phyloP scores from a whole-genome alignment of 352 stramenopile genomes.

The Pythium folliculosum region DNA sequence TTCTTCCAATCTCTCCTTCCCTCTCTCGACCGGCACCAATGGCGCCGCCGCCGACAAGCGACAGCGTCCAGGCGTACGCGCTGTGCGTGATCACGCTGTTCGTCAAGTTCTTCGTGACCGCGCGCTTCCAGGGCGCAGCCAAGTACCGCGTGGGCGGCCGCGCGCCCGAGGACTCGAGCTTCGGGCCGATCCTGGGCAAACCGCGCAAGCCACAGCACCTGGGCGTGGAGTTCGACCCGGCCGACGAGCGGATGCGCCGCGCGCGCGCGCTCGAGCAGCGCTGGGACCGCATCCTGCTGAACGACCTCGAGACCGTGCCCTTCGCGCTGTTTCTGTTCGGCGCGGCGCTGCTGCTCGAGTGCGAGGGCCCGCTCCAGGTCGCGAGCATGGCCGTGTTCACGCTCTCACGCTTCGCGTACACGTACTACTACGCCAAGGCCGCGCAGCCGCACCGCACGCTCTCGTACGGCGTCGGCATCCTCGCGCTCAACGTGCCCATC shows the following conservation, averaged over 20 bases:
- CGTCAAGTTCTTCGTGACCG: constrained; percentile 63
- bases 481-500: constrained; percentile 17
- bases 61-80: constrained; percentile 52
- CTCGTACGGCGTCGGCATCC: constrained; percentile 26
- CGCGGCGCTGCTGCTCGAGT: constrained; percentile 41
- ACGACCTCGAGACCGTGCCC: constrained; percentile 69
- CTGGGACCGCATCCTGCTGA: constrained; percentile 48
- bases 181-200: constrained; percentile 12
- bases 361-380: constrained; percentile 40
- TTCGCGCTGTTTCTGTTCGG: constrained; percentile 55
- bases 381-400: constrained; percentile 35
- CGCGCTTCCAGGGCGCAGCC: constrained; percentile 43
- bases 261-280: constrained; percentile 20
- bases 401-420: constrained; percentile 32
- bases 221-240: constrained; percentile 22
- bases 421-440: constrained; percentile 36
- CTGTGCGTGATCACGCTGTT: constrained; percentile 56
- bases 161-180: constrained; percentile 34
- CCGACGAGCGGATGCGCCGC: constrained; percentile 17
- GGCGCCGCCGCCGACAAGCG: constrained; percentile 18
- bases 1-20: neutral
- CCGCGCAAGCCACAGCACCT: constrained; percentile 35
- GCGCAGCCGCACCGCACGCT: constrained; percentile 36
- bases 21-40: neutral
- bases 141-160: constrained; percentile 34